phyloP scores from a whole-genome alignment of 805 yeast species.

The Alloascoidea hylecoeti region DNA sequence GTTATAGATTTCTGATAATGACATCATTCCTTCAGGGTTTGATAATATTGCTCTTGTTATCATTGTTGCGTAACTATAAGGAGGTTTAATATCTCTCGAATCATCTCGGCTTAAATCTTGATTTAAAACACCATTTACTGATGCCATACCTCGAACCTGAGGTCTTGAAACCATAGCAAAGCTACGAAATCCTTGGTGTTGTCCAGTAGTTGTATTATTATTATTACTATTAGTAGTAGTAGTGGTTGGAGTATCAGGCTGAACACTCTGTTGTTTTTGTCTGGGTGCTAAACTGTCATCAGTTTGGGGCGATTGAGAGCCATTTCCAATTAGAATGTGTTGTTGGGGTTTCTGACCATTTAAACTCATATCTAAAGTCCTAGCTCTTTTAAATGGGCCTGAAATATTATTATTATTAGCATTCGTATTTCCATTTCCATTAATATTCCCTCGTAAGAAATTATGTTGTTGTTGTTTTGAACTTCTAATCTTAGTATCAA shows the following conservation, averaged over 20 bases:
- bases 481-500: no score
- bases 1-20: slow-evolving; percentile 81
- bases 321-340: no score
- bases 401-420: no score
- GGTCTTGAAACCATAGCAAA: slow-evolving; percentile 26
- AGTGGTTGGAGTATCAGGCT: background rate
- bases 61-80: slow-evolving; percentile 95
- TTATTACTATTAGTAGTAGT: background rate
- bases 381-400: no score
- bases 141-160: slow-evolving; percentile 19
- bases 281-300: no score
- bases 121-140: slow-evolving; percentile 13
- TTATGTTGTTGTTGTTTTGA: no score
- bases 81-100: slow-evolving; percentile 88
- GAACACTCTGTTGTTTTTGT: background rate
- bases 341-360: background rate
- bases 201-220: background rate
- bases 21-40: slow-evolving; percentile 74
- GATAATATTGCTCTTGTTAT: slow-evolving; percentile 93
- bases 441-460: background rate
- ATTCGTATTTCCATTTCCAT: no score
- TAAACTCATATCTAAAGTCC: no score
- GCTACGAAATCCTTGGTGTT: slow-evolving; percentile 12
- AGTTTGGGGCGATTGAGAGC: no score
- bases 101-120: slow-evolving; percentile 69